phyloP scores from a whole-genome alignment of 2,329 filamentous ascomycete species.

The Botrytis byssoidea region DNA sequence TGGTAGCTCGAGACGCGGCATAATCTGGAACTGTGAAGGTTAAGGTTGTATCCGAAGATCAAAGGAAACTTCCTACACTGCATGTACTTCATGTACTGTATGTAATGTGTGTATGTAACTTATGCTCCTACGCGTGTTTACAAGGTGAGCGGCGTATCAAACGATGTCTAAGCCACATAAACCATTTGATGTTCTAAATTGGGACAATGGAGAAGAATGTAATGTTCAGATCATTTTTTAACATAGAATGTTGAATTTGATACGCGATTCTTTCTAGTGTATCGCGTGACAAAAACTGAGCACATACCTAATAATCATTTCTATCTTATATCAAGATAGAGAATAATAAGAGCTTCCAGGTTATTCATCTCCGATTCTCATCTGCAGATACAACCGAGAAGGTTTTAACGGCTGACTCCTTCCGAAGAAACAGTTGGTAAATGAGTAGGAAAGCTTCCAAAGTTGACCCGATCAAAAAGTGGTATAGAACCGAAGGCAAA shows the following conservation, averaged over 20 bases:
- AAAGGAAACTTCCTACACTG: constrained; percentile 4
- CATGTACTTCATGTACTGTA: not conserved
- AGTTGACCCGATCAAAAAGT: constrained; percentile 1
- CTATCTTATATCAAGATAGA: not conserved
- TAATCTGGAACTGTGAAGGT: constrained; percentile 15
- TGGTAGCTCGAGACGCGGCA: constrained; percentile 15
- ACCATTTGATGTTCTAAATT: not conserved
- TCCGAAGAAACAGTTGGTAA: constrained; percentile 10
- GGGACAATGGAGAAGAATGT: not conserved
- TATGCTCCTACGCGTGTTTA: not conserved
- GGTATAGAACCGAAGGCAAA: constrained; percentile 4
- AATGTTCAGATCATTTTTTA: not conserved
- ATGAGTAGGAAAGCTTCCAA: constrained; percentile 2
- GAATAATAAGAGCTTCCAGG: not conserved
- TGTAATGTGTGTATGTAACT: not conserved
- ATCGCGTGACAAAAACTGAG: not conserved
- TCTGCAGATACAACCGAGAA: constrained; percentile 10
- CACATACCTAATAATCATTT: not conserved
- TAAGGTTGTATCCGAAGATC: constrained; percentile 11
- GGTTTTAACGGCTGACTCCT: constrained; percentile 3
- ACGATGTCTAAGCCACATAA: not conserved
- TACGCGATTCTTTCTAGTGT: not conserved
- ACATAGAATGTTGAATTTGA: not conserved
- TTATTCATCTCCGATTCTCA: constrained; percentile 5
- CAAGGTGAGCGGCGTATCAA: not conserved